Evolutionary conservation across 768 basidiomycete genomes (phyloP).

Genomic region (Leccinum olivaceopallidum): DNA sequence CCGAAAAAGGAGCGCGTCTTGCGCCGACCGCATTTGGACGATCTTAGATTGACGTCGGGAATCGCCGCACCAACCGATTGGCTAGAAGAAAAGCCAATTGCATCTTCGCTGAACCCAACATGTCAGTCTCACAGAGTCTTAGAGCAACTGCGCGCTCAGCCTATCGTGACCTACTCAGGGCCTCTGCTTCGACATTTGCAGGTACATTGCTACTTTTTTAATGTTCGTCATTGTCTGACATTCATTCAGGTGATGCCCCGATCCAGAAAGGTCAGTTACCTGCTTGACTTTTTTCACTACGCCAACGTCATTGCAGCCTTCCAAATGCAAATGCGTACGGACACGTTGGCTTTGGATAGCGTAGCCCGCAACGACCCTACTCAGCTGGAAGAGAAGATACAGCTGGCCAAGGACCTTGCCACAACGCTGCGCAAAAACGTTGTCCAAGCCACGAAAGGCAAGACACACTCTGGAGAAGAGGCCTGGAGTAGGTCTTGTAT

Average conservation of each 20-base stretch:
- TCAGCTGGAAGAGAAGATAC: conserved; percentile 53
- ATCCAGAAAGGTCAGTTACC: conserved; percentile 47
- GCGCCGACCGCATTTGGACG: conserved; percentile 34
- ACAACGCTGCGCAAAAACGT: conserved; percentile 76
- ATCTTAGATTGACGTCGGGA: conserved; percentile 36
- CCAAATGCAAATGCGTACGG: conserved; percentile 62
- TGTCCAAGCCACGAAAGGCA: conserved; percentile 69
- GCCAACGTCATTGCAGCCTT: conserved; percentile 54
- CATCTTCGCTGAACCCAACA: conserved; percentile 21
- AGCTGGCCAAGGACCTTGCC: conserved; percentile 71
- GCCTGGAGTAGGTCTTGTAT: conserved; percentile 54
- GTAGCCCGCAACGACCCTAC: conserved; percentile 44
- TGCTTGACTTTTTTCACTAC: not conserved
- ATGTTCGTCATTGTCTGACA: not conserved
- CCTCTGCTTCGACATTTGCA: conserved; percentile 64
- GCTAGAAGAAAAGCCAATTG: conserved; percentile 9
- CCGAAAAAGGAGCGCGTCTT: conserved; percentile 42
- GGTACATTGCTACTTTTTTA: conserved; percentile 38
- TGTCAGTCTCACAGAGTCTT: conserved; percentile 58
- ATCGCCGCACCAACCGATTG: conserved; percentile 15
- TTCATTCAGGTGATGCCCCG: conserved; percentile 50
- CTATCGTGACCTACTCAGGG: conserved; percentile 70
- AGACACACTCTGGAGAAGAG: conserved; percentile 38
- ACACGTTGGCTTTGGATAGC: conserved; percentile 43
- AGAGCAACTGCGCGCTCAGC: conserved; percentile 69